Evolutionary conservation across 306 rosid genomes (phyloP).

Genomic region (Clitoria ternatea): DNA sequence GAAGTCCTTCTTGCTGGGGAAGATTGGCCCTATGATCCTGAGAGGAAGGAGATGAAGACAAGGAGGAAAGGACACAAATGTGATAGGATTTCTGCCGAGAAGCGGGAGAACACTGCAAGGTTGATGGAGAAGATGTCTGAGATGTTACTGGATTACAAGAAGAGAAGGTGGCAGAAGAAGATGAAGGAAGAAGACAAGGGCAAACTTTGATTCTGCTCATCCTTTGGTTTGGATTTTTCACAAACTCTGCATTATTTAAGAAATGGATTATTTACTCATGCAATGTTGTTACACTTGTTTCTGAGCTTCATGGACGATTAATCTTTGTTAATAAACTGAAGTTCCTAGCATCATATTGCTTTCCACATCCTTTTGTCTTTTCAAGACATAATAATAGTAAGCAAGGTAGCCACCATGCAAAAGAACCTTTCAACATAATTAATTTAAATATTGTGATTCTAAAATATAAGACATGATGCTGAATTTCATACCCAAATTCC

Average conservation of each 20-base stretch:
- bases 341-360: neutral
- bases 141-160: slow-evolving; percentile 73
- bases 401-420: neutral
- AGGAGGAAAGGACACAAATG: slow-evolving; percentile 87
- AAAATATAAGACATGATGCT: neutral
- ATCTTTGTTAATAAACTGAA: neutral
- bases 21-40: slow-evolving; percentile 79
- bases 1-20: slow-evolving; percentile 75
- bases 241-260: neutral
- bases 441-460: neutral
- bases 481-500: neutral
- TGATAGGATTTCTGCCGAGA: slow-evolving; percentile 73
- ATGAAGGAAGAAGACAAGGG: slow-evolving; percentile 93
- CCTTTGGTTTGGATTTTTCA: neutral
- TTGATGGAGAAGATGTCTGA: slow-evolving; percentile 87
- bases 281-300: neutral
- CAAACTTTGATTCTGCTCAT: slow-evolving; percentile 28
- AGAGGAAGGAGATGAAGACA: slow-evolving; percentile 76
- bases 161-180: slow-evolving; percentile 88
- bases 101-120: slow-evolving; percentile 71
- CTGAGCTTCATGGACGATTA: slow-evolving; percentile 4
- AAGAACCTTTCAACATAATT: neutral
- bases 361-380: neutral
- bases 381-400: neutral
- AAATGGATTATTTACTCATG: neutral